Conservation (phyloP, 2,329 filamentous ascomycete genomes). For the Alternaria ethzedia region DNA sequence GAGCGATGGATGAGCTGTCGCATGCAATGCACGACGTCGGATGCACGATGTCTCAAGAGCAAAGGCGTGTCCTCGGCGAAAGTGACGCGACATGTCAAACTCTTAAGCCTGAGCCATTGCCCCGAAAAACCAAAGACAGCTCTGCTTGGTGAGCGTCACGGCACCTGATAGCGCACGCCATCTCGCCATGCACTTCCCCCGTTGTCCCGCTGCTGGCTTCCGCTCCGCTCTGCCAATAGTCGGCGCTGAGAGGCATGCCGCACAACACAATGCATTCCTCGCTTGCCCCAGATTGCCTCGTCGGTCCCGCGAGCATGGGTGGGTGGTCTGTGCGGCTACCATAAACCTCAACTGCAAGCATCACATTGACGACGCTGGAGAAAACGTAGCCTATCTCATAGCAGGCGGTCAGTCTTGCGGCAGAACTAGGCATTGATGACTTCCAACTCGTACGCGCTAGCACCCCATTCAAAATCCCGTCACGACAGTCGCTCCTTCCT, state of each 20-base stretch:
- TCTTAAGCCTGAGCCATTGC: neutral
- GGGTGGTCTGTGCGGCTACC: neutral
- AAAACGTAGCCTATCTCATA: neutral
- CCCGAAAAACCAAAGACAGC: constrained; percentile 8
- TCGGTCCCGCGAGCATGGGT: neutral
- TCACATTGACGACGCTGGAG: neutral
- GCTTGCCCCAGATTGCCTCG: constrained; percentile 7
- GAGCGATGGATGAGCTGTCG: constrained; percentile 6
- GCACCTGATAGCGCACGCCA: neutral
- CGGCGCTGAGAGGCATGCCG: constrained; percentile 1
- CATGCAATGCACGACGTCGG: constrained; percentile 1
- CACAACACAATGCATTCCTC: constrained; percentile 11
- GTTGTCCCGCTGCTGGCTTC: constrained; percentile 3
- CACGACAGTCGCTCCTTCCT: neutral
- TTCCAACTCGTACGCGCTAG: neutral
- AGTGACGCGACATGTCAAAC: constrained; percentile 2
- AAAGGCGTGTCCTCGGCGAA: constrained; percentile 7
- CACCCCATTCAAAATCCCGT: neutral
- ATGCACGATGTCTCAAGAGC: constrained; percentile 9
- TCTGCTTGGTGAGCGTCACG: neutral
- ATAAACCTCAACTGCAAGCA: neutral
- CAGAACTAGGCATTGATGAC: neutral
- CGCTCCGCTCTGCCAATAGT: constrained; percentile 14
- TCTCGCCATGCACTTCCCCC: constrained; percentile 1
- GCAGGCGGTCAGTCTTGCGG: neutral